Evolutionary conservation across 1,284 basidiomycete genomes (phyloP).

Genomic region (Athelia sp.): DNA sequence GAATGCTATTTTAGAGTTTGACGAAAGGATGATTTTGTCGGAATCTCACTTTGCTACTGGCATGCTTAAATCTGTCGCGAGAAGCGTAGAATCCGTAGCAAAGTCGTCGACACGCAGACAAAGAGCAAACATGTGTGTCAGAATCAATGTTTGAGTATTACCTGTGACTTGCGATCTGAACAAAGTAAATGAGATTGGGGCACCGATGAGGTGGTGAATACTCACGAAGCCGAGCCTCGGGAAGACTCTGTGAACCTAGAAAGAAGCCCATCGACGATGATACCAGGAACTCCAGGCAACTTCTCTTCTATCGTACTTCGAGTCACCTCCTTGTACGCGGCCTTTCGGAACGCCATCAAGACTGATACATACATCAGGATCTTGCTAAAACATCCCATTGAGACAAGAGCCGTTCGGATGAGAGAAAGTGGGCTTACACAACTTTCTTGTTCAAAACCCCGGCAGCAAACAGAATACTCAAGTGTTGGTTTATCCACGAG

Average conservation of each 20-base stretch:
- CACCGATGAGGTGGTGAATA: conserved; percentile 6
- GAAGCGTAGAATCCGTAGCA: conserved; percentile 57
- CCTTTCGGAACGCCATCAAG: conserved; percentile 65
- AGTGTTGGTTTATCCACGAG: conserved; percentile 62
- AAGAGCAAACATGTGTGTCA: conserved; percentile 76
- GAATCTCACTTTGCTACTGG: conserved; percentile 51
- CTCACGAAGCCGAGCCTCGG: conserved; percentile 59
- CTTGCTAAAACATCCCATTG: conserved; percentile 44
- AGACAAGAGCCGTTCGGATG: conserved; percentile 1
- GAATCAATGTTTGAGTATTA: conserved; percentile 62
- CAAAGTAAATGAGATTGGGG: conserved; percentile 2
- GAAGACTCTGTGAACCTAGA: conserved; percentile 74
- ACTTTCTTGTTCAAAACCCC: conserved; percentile 48
- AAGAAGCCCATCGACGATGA: conserved; percentile 72
- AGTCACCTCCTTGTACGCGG: conserved; percentile 38
- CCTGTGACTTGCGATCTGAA: conserved; percentile 65
- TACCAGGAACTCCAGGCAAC: conserved; percentile 52
- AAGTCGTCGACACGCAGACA: conserved; percentile 78
- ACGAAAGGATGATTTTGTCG: not conserved
- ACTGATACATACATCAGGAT: conserved; percentile 75
- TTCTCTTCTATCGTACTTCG: conserved; percentile 50
- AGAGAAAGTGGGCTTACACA: conserved; percentile 36
- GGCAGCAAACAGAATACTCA: conserved; percentile 37
- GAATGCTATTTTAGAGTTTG: not conserved
- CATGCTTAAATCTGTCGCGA: conserved; percentile 74